Evolutionary conservation across 768 basidiomycete species (phyloP).

Genomic region (Floccularia luteovirens): DNA sequence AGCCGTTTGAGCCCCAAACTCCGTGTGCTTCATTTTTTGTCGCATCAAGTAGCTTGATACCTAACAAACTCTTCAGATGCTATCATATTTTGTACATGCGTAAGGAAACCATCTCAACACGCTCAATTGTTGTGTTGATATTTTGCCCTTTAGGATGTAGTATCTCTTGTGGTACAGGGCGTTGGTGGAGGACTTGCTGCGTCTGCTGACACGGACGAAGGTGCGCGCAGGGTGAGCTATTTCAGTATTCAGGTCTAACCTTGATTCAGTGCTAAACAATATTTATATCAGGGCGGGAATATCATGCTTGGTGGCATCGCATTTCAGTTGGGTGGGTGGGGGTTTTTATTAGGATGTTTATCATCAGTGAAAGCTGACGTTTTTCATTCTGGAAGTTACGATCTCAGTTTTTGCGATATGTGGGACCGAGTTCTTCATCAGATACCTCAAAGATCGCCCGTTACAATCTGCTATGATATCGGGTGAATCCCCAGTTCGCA

Average conservation of each 20-base stretch:
- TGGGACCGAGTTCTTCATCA: conserved; percentile 35
- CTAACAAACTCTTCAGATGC: conserved; percentile 23
- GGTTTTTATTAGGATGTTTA: neutral
- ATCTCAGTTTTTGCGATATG: conserved; percentile 31
- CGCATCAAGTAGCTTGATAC: neutral
- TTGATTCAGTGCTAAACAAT: conserved; percentile 3
- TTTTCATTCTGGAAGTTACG: conserved; percentile 19
- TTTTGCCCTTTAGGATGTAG: conserved; percentile 25
- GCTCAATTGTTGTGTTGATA: neutral
- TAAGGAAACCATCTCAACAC: conserved; percentile 5
- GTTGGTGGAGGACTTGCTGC: conserved; percentile 45
- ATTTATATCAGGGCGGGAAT: conserved; percentile 27
- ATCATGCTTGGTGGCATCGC: conserved; percentile 48
- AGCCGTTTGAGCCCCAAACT: conserved; percentile 33
- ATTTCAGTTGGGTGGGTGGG: conserved; percentile 29
- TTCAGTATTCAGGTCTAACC: neutral
- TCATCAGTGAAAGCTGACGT: neutral
- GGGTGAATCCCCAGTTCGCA: too few species aligned
- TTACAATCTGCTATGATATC: conserved; percentile 11
- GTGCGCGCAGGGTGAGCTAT: conserved; percentile 9
- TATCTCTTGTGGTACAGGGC: conserved; percentile 48
- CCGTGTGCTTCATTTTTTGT: conserved; percentile 23
- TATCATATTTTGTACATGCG: conserved; percentile 31
- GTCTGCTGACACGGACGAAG: conserved; percentile 11
- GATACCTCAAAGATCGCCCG: conserved; percentile 27